Percentiles rank a stretch among this genome's conserved stretches.
Conservation (phyloP, 805 yeast genomes). For the Blastobotrys mokoenaii region DNA sequence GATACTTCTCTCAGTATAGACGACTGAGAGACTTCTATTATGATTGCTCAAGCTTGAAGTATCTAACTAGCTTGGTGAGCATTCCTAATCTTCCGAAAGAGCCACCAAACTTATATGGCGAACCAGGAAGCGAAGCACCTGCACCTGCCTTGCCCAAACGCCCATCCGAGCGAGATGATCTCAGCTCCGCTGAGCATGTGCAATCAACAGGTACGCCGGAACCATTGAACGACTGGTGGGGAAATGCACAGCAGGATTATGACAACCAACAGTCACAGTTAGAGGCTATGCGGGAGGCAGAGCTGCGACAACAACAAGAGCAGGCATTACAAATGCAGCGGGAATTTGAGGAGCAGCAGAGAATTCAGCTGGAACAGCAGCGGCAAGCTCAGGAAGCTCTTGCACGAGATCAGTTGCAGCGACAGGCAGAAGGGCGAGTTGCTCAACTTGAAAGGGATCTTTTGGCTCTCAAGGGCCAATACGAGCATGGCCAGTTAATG, state of each 20-base stretch:
- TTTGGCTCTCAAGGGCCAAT: constrained; percentile 65
- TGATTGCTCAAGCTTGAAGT: constrained; percentile 79
- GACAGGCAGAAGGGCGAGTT: constrained; percentile 68
- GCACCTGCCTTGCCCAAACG: constrained; percentile 35
- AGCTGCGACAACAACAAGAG: constrained; percentile 58
- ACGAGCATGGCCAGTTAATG: constrained; percentile 76
- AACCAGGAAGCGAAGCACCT: constrained; percentile 33
- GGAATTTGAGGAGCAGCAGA: constrained; percentile 67
- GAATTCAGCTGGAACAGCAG: constrained; percentile 59
- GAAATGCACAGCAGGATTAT: constrained; percentile 40
- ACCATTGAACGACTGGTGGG: constrained; percentile 37
- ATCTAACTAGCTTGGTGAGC: constrained; percentile 69
- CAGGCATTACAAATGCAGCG: constrained; percentile 60
- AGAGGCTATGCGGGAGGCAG: constrained; percentile 56
- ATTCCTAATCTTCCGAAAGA: constrained; percentile 58
- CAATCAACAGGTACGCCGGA: constrained; percentile 11
- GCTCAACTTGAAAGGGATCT: constrained; percentile 79
- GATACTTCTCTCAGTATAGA: constrained; percentile 63
- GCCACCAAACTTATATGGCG: constrained; percentile 49
- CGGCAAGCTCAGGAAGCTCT: constrained; percentile 63
- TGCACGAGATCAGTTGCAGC: constrained; percentile 56
- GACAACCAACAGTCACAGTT: constrained; percentile 53
- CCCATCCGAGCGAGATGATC: constrained; percentile 18
- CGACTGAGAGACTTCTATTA: constrained; percentile 76
- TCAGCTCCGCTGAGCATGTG: background rate